Percentiles rank a stretch among this genome's conserved stretches.
Conservation (phyloP, 305 asterid species). For the Fraxinus dipetala region DNA sequence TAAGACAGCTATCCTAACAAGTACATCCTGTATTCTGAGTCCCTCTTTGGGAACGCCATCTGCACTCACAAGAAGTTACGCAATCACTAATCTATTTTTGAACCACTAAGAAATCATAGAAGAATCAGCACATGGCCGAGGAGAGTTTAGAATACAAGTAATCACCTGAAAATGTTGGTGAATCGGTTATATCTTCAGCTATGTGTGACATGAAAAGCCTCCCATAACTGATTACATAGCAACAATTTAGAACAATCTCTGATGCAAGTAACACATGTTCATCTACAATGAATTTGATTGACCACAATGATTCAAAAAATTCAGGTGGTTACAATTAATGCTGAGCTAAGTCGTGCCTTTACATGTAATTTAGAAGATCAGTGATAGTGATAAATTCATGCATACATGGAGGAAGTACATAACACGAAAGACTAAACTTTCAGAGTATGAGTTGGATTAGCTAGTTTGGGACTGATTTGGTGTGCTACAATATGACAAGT, state of each 20-base stretch:
- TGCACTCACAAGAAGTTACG: slow-evolving; percentile 37
- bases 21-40: slow-evolving; percentile 85
- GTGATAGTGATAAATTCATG: background rate
- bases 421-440: background rate
- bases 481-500: background rate
- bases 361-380: background rate
- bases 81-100: slow-evolving; percentile 16
- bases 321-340: background rate
- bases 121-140: slow-evolving; percentile 19
- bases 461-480: background rate
- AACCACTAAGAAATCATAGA: slow-evolving; percentile 21
- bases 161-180: slow-evolving; percentile 76
- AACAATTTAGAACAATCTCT: background rate
- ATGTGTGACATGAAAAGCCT: slow-evolving; percentile 72
- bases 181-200: slow-evolving; percentile 63
- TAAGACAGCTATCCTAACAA: slow-evolving; percentile 77
- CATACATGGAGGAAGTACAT: background rate
- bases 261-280: background rate
- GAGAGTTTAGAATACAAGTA: slow-evolving; percentile 19
- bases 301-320: background rate
- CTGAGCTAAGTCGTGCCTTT: background rate
- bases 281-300: background rate
- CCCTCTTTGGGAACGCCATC: slow-evolving; percentile 99
- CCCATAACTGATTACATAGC: slow-evolving; percentile 55
- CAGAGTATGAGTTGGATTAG: background rate